These are phyloP conservation scores for Yarrowia phangngaensis DNA, from an alignment of 805 yeast species.

Conservation along the genomic window DNA sequence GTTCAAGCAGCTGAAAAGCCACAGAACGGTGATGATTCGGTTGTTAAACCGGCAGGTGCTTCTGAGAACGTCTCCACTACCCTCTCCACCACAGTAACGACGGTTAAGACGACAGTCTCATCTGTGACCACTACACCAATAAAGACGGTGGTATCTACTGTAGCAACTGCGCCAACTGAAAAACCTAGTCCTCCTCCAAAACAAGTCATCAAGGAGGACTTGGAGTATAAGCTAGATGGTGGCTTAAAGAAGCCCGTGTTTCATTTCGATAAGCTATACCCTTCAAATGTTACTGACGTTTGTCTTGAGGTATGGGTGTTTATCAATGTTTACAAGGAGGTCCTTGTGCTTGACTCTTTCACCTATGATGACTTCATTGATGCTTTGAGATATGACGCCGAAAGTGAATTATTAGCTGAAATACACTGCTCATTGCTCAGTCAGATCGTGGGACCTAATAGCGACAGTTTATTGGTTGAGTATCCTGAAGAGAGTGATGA, in stretches of 20 bases:
- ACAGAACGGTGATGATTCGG: constrained; percentile 2
- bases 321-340: constrained; percentile 62
- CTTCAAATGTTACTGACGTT: constrained; percentile 31
- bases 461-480: constrained; percentile 40
- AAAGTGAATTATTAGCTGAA: constrained; percentile 58
- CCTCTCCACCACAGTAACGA: too few relatives aligned
- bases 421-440: constrained; percentile 63
- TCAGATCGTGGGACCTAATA: constrained; percentile 49
- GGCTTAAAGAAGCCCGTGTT: constrained; percentile 23
- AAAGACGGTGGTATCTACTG: background rate
- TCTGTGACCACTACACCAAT: too few relatives aligned
- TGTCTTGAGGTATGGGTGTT: constrained; percentile 68
- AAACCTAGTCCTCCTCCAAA: constrained; percentile 19
- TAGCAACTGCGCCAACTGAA: constrained; percentile 3
- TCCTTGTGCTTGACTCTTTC: constrained; percentile 63
- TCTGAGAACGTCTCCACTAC: too few relatives aligned
- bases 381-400: constrained; percentile 47
- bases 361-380: constrained; percentile 75
- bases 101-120: too few relatives aligned
- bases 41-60: constrained; percentile 4
- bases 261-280: constrained; percentile 20
- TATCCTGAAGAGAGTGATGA: constrained; percentile 36
- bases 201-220: constrained; percentile 26
- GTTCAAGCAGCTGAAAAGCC: background rate
- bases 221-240: constrained; percentile 13